These are phyloP conservation scores for Cystobasidium onofrii DNA, from an alignment of 768 basidiomycete genomes.

Conservation along the genomic window DNA sequence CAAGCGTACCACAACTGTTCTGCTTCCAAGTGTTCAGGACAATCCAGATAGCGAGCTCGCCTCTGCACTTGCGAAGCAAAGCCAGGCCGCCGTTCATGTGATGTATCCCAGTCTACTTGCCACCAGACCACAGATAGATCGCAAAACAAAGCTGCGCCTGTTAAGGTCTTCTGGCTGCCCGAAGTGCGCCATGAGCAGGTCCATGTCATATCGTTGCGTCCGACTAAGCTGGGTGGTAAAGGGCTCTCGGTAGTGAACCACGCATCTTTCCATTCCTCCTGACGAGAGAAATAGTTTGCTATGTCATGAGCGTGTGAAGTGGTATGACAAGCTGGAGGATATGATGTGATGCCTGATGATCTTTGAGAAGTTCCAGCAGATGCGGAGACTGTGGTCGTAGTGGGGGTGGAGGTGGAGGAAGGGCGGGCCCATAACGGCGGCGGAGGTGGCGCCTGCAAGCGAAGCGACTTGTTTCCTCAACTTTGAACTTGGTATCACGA, in stretches of 20 bases:
- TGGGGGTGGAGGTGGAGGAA: conserved; percentile 3
- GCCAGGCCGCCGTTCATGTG: conserved; percentile 19
- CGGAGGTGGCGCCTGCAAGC: conserved; percentile 2
- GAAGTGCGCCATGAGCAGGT: conserved; percentile 23
- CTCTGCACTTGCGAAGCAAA: conserved; percentile 43
- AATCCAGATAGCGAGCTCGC: conserved; percentile 48
- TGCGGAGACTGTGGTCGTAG: too few relatives aligned
- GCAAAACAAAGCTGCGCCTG: conserved; percentile 49
- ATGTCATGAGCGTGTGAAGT: conserved; percentile 21
- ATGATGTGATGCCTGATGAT: neutral
- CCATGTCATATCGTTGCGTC: conserved; percentile 30
- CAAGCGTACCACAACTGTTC: conserved; percentile 49
- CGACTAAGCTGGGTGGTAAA: conserved; percentile 12
- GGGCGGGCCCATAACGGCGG: neutral
- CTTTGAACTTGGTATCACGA: neutral
- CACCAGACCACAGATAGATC: conserved; percentile 55
- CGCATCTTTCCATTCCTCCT: neutral
- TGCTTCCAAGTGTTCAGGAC: conserved; percentile 47
- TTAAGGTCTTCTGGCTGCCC: conserved; percentile 41
- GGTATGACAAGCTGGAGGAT: conserved; percentile 4
- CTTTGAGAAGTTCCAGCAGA: too few relatives aligned
- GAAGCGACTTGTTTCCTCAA: neutral
- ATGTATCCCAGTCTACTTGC: conserved; percentile 47
- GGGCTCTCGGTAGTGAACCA: conserved; percentile 23
- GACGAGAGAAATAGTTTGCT: conserved; percentile 5